Evolutionary conservation across 163 green algal genomes (phyloP).

Genomic region (Prototheca wickerhamii): DNA sequence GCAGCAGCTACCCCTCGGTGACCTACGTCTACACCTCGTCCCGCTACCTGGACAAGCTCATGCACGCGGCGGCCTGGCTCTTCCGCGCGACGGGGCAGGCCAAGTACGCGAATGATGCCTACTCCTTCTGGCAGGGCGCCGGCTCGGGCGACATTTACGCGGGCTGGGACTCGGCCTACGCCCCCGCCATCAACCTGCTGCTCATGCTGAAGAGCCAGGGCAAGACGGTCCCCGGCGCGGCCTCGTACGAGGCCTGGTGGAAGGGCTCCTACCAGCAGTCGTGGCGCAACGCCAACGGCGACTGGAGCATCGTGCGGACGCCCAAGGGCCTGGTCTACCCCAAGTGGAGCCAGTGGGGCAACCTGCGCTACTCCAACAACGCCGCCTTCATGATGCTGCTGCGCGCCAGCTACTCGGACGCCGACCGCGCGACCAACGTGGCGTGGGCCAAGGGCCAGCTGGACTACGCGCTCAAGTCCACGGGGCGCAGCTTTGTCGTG

Average conservation of each 20-base stretch:
- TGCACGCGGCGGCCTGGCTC: slow-evolving; percentile 24
- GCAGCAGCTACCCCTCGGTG: neutral
- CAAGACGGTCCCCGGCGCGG: neutral
- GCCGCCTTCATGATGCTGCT: slow-evolving; percentile 6
- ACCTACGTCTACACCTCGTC: slow-evolving; percentile 16
- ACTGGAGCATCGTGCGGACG: slow-evolving; percentile 7
- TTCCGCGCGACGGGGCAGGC: slow-evolving; percentile 16
- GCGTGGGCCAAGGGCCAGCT: slow-evolving; percentile 16
- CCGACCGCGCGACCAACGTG: neutral
- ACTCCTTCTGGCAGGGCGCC: neutral
- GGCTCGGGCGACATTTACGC: neutral
- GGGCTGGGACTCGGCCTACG: slow-evolving; percentile 13
- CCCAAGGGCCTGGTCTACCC: slow-evolving; percentile 8
- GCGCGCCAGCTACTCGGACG: slow-evolving; percentile 4
- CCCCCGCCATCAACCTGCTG: slow-evolving; percentile 3
- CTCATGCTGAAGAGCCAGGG: neutral
- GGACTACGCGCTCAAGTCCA: slow-evolving; percentile 19
- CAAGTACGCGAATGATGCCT: slow-evolving; percentile 7
- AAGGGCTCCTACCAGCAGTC: slow-evolving; percentile 2
- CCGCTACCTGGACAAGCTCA: slow-evolving; percentile 24
- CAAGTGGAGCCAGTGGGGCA: slow-evolving; percentile 12
- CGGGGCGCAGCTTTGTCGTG: slow-evolving; percentile 25
- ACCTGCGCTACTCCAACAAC: slow-evolving; percentile 16
- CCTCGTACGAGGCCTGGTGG: slow-evolving; percentile 1
- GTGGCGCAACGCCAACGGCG: slow-evolving; percentile 6